Evolutionary conservation across 139 green algal species (phyloP), one percentile per base, ranked within the genome.

Genomic region (Ostreobium quekettii): DNA sequence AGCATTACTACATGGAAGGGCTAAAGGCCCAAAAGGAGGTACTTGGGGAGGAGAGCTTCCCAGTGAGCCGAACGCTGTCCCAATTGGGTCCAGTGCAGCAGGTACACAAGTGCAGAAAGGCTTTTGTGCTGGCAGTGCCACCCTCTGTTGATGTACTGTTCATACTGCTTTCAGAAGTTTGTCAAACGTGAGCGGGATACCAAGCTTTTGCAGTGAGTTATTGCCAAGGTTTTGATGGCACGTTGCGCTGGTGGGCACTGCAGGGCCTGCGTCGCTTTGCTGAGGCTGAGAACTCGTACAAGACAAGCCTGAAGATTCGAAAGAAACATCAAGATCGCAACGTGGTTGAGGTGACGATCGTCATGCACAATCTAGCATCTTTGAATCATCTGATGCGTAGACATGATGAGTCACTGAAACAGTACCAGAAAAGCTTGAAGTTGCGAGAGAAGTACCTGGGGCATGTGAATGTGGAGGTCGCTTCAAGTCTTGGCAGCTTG

Each of bases 331-430:
- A 35, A 6, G 5, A 56, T 56, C 35, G 42, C 19, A 68, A 68
- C 26, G 61, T 68, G 4, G 36, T 68, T 19, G 61, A 68, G 26
- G 61, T 68, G 61, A 35, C 61, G 6, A 68, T 38, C 15, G 61
- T 68, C 7, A 68, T 68, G 61, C 61, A 68, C 36, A 68, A 68
- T 36, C 53, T 35, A 38, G 61, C 61, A 11, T 68, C 61, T 6
- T 38, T 68, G 22, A 68, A 68, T 29, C 61, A 68, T 19, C 38
- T 28, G 7, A 36, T 68, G 7, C 37, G 36, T 22, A 48, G 31
- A 68, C 35, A 48, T 56, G 31, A 7, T 19, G 61, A 68, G 3
- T 36, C 61, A 53, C 37, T 57, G 36, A 56, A 4, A 56, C 61
- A 57, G 30, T 68, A 68, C 61, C 31, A n/a, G 22, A 68, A 68